These are phyloP conservation scores for Mortierella sp. DNA, from an alignment of 371 early-diverging fungal species.

Conservation along the genomic window DNA sequence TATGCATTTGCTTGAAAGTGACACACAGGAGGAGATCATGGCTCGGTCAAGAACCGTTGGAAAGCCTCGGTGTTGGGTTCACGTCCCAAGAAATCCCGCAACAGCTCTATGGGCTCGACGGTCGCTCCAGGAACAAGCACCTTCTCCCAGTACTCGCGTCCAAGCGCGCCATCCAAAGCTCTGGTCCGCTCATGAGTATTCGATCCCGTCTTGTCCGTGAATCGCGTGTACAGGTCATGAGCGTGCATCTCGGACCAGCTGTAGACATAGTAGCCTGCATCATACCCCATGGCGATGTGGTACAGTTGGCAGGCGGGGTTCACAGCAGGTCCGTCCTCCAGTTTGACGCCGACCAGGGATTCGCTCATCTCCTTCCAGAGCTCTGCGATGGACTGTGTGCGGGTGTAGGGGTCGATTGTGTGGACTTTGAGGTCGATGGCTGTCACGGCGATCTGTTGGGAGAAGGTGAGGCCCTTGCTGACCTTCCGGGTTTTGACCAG, in stretches of 20 bases:
- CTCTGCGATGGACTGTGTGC: conserved; percentile 66
- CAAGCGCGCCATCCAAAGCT: conserved; percentile 37
- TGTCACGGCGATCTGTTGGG: conserved; percentile 50
- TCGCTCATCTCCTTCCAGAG: conserved; percentile 76
- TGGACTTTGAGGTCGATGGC: conserved; percentile 47
- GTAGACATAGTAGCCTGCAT: conserved; percentile 82
- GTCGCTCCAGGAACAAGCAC: conserved; percentile 39
- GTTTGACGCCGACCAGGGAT: conserved; percentile 71
- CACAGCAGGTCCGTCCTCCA: conserved; percentile 57
- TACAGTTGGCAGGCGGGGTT: conserved; percentile 42
- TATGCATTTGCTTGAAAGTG: neutral
- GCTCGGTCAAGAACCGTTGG: conserved; percentile 54
- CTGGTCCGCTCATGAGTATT: conserved; percentile 18
- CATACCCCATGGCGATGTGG: conserved; percentile 80
- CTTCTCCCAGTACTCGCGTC: conserved; percentile 55
- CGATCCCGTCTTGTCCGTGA: conserved; percentile 9
- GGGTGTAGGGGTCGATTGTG: conserved; percentile 28
- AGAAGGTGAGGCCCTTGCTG: conserved; percentile 38
- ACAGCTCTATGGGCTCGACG: conserved; percentile 78
- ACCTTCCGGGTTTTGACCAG: conserved; percentile 67
- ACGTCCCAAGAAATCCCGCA: conserved; percentile 85
- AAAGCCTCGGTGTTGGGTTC: conserved; percentile 87
- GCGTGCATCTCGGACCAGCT: conserved; percentile 89
- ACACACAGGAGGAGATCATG: conserved; percentile 3
- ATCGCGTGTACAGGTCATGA: conserved; percentile 84